A percentile compares a stretch with the other conserved stretches of the same genome.
Conservation (phyloP, 768 basidiomycete genomes). For the Leccinum rimulosum region DNA sequence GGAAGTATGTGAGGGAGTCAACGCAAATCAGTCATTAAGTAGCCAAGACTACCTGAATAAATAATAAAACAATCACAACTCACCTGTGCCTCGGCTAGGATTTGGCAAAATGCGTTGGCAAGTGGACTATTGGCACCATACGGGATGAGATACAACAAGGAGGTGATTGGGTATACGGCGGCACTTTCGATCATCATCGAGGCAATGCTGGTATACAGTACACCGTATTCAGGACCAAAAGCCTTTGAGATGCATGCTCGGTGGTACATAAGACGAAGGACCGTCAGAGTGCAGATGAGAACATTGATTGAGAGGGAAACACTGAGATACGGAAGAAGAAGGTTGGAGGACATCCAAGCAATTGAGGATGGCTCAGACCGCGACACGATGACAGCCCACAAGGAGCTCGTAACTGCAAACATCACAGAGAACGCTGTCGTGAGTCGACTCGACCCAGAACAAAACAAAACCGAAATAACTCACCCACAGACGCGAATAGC, state of each 20-base stretch:
- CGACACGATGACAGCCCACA: constrained; percentile 31
- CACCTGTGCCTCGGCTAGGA: constrained; percentile 31
- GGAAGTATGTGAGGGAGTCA: background rate
- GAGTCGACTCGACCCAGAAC: background rate
- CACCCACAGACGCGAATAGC: constrained; percentile 25
- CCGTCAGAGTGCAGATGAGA: constrained; percentile 30
- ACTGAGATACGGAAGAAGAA: constrained; percentile 32
- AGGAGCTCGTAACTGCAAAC: constrained; percentile 24
- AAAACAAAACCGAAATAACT: background rate
- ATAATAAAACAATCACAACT: background rate
- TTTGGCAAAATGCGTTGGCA: constrained; percentile 28
- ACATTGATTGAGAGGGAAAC: constrained; percentile 35
- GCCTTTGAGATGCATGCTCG: constrained; percentile 23
- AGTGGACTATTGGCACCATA: constrained; percentile 22
- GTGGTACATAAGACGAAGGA: constrained; percentile 32
- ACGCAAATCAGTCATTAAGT: background rate
- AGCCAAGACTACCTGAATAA: too few species aligned
- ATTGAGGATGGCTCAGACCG: constrained; percentile 16
- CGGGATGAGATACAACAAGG: constrained; percentile 33
- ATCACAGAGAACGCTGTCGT: background rate
- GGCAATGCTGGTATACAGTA: constrained; percentile 31
- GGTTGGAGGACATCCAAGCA: constrained; percentile 31
- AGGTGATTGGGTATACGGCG: constrained; percentile 31
- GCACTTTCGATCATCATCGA: constrained; percentile 37
- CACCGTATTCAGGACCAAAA: constrained; percentile 26